Evolutionary conservation across 2,329 filamentous ascomycete genomes (phyloP), one percentile per base, ranked within the genome.

Genomic region (Macrophomina pseudophaseolina): DNA sequence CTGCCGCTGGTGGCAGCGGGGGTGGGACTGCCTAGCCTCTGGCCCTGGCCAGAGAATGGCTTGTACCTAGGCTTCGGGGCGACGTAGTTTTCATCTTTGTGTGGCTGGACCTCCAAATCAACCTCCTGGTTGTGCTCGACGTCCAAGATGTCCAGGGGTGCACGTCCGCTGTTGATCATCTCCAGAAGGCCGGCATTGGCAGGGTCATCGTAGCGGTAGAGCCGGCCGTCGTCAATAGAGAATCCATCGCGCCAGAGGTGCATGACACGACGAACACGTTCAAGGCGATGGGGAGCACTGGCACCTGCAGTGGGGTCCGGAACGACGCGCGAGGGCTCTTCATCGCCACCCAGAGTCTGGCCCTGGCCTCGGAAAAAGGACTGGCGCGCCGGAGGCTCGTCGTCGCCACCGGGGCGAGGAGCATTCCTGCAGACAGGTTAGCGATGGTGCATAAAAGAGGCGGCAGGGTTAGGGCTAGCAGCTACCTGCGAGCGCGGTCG

Each of bases 201-300:
- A 0, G 91, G 91, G 76, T 95, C 91, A 72, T 94, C 90, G 74
- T 92, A 94, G 66, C 91, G 88, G 75, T 87, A 89, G 44, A 95
- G 86, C 54, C 89, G 86, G 33, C 92, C 92, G 73, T 95, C 91
- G 68, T 94, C 92, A 68, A 96, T 88, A 70, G 91, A 94, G 80
- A 95, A 94, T 14, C 92, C 92, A 74, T 96, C 90, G 49, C 86
- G 85, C 92, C 92, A 96, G 52, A 95, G 84, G 73, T 94, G 92
- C 64, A 96, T 83, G 11, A 88, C 86, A 60, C 91, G 88, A 60
- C 88, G 87, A 68, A 91, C 87, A 5, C 86, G 84, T 40, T 85
- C 81, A 9, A 78, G 80, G 16, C 76, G 78, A 64, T 72, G 74
- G 7, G 76, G 72, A 54, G 73, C 73, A 67, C 70, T 75, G 60